Evolutionary conservation across 2,329 filamentous ascomycete genomes (phyloP).

Genomic region (Metarhizium humberi): DNA sequence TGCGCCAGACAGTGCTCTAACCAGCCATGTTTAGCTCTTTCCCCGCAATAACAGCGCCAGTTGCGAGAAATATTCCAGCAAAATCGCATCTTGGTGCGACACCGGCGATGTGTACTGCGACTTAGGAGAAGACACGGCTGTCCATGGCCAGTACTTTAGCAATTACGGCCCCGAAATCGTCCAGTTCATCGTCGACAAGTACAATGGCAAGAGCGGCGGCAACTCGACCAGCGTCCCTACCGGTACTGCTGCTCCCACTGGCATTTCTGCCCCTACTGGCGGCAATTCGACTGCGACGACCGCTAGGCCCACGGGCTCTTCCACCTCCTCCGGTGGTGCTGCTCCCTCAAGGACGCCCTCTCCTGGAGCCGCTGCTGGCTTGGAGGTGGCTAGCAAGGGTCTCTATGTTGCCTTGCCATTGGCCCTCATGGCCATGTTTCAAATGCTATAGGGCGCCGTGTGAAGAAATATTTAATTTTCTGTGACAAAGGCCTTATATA

Average conservation of each 20-base stretch:
- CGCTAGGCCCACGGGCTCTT: not conserved
- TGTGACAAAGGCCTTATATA: no score
- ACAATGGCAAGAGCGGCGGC: slow-evolving; percentile 5
- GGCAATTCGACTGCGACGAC: not conserved
- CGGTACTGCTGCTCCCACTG: not conserved
- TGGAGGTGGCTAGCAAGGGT: not conserved
- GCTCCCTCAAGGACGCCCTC: not conserved
- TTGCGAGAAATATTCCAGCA: slow-evolving; percentile 26
- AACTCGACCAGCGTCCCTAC: slow-evolving; percentile 4
- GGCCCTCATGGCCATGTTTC: slow-evolving; percentile 1
- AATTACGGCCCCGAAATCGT: slow-evolving; percentile 25
- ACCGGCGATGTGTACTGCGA: slow-evolving; percentile 32
- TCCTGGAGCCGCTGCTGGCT: not conserved
- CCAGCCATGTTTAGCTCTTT: slow-evolving; percentile 21
- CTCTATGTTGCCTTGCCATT: slow-evolving; percentile 4
- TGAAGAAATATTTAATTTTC: not conserved
- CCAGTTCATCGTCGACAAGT: slow-evolving; percentile 26
- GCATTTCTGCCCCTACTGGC: not conserved
- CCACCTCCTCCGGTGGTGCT: slow-evolving; percentile 1
- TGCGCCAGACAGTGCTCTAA: not conserved
- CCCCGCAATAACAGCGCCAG: slow-evolving; percentile 21
- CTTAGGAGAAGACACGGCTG: slow-evolving; percentile 16
- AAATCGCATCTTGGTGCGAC: slow-evolving; percentile 32
- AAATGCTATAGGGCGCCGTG: not conserved
- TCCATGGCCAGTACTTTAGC: slow-evolving; percentile 26